Evolutionary conservation across 129 eudicot species (phyloP).

Genomic region (Solidago caesia): DNA sequence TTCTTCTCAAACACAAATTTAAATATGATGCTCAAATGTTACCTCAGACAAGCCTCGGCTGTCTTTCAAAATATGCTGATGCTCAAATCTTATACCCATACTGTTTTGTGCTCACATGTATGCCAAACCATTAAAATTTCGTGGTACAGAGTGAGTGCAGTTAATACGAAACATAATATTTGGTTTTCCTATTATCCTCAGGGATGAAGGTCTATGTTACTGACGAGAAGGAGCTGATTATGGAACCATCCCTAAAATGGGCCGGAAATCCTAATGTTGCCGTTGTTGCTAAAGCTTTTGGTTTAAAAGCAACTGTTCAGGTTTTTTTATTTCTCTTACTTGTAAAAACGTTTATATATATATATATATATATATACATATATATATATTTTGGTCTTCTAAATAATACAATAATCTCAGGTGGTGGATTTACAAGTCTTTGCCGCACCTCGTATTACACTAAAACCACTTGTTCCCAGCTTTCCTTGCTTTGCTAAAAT

Average conservation of each 20-base stretch:
- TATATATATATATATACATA: neutral
- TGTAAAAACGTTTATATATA: neutral
- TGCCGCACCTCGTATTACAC: slow-evolving; percentile 86
- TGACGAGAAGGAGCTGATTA: slow-evolving; percentile 91
- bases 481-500: slow-evolving; percentile 95
- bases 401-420: slow-evolving; percentile 37
- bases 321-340: slow-evolving; percentile 33
- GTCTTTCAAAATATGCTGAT: neutral
- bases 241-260: slow-evolving; percentile 95
- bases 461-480: slow-evolving; percentile 97
- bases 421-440: slow-evolving; percentile 90
- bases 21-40: neutral
- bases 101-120: neutral
- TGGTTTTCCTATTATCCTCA: slow-evolving; percentile 7
- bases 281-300: slow-evolving; percentile 83
- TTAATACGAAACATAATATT: neutral
- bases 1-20: slow-evolving; percentile 1
- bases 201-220: slow-evolving; percentile 97
- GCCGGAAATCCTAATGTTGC: slow-evolving; percentile 90
- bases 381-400: neutral
- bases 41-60: neutral
- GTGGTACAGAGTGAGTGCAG: neutral
- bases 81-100: neutral
- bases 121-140: neutral
- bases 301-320: slow-evolving; percentile 93